Evolutionary conservation across 192 early-diverging fungal species (phyloP), one percentile per base, ranked within the genome.

Genomic region (Oehlia diaphana): DNA sequence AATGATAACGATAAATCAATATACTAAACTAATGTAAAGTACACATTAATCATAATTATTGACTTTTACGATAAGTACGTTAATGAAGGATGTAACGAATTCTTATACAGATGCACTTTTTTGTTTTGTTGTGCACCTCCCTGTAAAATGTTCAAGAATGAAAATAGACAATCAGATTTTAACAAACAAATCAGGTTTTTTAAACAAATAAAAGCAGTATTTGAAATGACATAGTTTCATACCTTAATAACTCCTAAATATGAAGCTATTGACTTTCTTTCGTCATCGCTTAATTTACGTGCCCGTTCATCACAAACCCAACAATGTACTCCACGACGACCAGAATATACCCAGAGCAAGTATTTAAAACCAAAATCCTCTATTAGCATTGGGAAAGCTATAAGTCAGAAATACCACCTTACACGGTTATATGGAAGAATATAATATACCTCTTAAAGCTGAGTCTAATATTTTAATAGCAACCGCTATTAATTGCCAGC

Each of bases 361-460:
- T 97, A 91, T 76, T 93, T 88, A 82, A 98, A 99, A 5, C 96
- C 97, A 89, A 99, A 99, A 86, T 99, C 96, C 37, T 96, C 96
- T 6, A 28, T 3, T 14, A 50, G 13, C 13, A 49, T 49, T 10
- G 49, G 13, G 2, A 58, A 47, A 47, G 9, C 1, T n/a, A 21
- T 21, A 58, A 19, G 4, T 58, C 21, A 58, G 3, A 58, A 21
- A 58, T 7, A 58, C 4, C 6, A 4, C 2, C 1, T 21, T 6
- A 6, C 16, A 7, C 53, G 5, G 4, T 21, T 58, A 16, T 58
- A 21, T 16, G 13, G 16, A 13, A 53, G 13, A n/a, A 58, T 6
- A 1, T 58, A 53, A 3, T 58, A n/a, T 53, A 93, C 92, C 88
- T 80, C 80, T 78, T 53, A 99, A 80, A 13, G 92, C 91, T 9